Percentiles rank a stretch among this genome's conserved stretches.
Conservation (phyloP, 306 rosid species). For the Pueraria montana region DNA sequence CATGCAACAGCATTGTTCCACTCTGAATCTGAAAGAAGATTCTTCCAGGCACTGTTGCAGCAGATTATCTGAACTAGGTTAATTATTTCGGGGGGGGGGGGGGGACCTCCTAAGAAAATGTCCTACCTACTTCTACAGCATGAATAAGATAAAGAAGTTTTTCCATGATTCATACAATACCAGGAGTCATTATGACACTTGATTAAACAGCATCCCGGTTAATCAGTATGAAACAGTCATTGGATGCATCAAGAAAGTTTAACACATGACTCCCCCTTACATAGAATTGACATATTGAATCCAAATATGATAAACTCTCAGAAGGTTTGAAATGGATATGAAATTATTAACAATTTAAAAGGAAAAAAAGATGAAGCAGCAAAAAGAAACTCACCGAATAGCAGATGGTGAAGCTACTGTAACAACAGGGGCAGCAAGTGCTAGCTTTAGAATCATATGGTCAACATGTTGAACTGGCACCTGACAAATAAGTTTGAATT, state of each 20-base stretch:
- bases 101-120: constrained; percentile 17
- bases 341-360: neutral
- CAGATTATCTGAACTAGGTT: constrained; percentile 47
- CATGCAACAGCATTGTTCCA: constrained; percentile 88
- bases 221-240: neutral
- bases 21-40: constrained; percentile 65
- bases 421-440: constrained; percentile 84
- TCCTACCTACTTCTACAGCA: constrained; percentile 25
- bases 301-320: constrained; percentile 18
- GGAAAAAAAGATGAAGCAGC: neutral
- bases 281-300: constrained; percentile 2
- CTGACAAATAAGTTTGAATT: constrained; percentile 59
- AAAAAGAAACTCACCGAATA: constrained; percentile 65
- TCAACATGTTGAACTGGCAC: constrained; percentile 83
- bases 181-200: constrained; percentile 24
- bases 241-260: constrained; percentile 27
- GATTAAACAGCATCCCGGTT: constrained; percentile 37
- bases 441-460: constrained; percentile 68
- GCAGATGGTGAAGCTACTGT: constrained; percentile 98
- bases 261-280: neutral
- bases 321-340: constrained; percentile 27
- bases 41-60: constrained; percentile 87
- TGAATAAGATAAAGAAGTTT: constrained; percentile 20
- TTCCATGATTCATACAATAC: neutral
- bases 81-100: no score